Conservation (phyloP, 2,329 filamentous ascomycete genomes). For the Trichoderma guizhouense region DNA sequence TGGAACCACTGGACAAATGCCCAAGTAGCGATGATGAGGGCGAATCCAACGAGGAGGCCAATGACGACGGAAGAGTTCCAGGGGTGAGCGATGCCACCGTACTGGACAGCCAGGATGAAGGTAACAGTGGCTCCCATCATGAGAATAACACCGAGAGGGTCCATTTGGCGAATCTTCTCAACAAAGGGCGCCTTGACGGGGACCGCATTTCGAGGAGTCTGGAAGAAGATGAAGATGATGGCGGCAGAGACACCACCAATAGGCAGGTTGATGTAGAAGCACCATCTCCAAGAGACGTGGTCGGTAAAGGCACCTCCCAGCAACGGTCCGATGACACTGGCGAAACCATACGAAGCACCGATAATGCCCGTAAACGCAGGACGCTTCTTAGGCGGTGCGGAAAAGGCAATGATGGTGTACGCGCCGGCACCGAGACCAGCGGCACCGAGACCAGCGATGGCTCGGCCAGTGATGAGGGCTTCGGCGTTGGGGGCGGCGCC, state of each 20-base stretch:
- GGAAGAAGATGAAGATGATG: constrained; percentile 42
- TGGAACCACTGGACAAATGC: constrained; percentile 38
- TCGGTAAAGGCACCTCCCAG: constrained; percentile 39
- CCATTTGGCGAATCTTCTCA: constrained; percentile 49
- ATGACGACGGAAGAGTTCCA: constrained; percentile 43
- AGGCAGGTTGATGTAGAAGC: constrained; percentile 40
- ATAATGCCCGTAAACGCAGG: constrained; percentile 39
- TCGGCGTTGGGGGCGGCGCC: constrained; percentile 43
- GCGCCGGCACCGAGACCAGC: constrained; percentile 48
- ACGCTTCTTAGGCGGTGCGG: constrained; percentile 34
- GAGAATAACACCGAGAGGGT: constrained; percentile 42
- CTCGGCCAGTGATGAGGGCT: constrained; percentile 49
- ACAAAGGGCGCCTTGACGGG: constrained; percentile 35
- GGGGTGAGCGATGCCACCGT: constrained; percentile 42
- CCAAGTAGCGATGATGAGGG: constrained; percentile 35
- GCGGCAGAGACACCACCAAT: constrained; percentile 34
- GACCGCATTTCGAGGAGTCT: constrained; percentile 37
- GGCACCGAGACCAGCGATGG: constrained; percentile 43
- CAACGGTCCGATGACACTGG: constrained; percentile 36
- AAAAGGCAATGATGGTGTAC: constrained; percentile 49
- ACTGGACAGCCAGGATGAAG: constrained; percentile 47
- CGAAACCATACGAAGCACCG: constrained; percentile 36
- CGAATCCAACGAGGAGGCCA: constrained; percentile 41
- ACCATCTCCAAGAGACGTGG: constrained; percentile 38
- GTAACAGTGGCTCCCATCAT: constrained; percentile 44